These are phyloP conservation scores for Ormosia emarginata DNA, from an alignment of 306 rosid species.

Conservation along the genomic window DNA sequence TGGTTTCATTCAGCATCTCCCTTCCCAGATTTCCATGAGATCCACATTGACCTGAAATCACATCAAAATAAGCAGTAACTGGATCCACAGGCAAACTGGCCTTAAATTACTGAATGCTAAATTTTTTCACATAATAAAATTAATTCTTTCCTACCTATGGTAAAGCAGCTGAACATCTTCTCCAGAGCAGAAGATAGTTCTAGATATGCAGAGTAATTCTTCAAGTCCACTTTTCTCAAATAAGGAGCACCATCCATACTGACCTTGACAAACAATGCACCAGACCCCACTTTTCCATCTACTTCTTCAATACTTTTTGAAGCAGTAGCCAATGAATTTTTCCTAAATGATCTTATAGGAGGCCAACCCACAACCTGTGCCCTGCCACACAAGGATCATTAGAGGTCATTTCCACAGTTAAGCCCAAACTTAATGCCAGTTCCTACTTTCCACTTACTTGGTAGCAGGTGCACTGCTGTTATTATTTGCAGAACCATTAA, in stretches of 20 bases:
- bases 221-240: constrained; percentile 83
- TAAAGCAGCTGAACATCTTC: constrained; percentile 86
- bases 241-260: constrained; percentile 97
- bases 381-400: constrained; percentile 53
- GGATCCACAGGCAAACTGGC: constrained; percentile 41
- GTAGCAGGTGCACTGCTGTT: constrained; percentile 57
- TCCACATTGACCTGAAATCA: constrained; percentile 78
- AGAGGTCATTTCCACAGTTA: constrained; percentile 18
- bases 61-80: constrained; percentile 52
- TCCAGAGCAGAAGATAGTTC: constrained; percentile 79
- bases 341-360: constrained; percentile 87
- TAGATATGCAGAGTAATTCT: constrained; percentile 58
- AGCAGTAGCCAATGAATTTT: constrained; percentile 54
- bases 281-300: constrained; percentile 51
- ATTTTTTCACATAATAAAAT: background rate
- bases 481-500: constrained; percentile 45
- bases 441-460: constrained; percentile 54
- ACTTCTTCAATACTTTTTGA: constrained; percentile 60
- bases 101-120: background rate
- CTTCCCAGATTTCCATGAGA: constrained; percentile 64
- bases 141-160: constrained; percentile 58
- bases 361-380: constrained; percentile 98
- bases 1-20: constrained; percentile 78
- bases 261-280: constrained; percentile 67
- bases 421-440: constrained; percentile 11